phyloP scores from a whole-genome alignment of 805 yeast species.

The Barnettozyma pratensis region DNA sequence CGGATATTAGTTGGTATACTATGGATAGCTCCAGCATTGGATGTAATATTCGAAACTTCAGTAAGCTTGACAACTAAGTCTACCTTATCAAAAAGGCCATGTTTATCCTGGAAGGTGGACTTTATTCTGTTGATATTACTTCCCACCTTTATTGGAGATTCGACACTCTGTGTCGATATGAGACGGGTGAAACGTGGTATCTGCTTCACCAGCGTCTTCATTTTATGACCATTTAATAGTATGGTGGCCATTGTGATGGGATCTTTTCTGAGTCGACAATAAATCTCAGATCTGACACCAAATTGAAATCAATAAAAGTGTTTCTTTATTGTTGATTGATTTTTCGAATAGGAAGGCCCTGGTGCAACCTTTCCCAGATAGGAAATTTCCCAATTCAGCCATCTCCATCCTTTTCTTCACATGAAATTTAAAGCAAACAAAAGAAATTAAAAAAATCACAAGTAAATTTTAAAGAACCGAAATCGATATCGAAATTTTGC shows the following conservation, averaged over 20 bases:
- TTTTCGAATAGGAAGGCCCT: not conserved
- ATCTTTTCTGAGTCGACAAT: no score
- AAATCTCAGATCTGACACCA: no score
- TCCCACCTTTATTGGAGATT: not conserved
- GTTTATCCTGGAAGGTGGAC: slow-evolving; percentile 19
- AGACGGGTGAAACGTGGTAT: not conserved
- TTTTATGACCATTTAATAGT: no score
- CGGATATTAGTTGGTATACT: slow-evolving; percentile 9
- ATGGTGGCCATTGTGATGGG: no score
- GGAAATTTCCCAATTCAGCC: not conserved
- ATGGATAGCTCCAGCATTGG: no score
- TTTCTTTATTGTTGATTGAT: no score
- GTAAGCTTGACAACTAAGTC: slow-evolving; percentile 14
- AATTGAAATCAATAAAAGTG: no score
- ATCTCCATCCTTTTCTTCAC: not conserved
- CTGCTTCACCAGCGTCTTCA: not conserved
- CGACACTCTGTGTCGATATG: not conserved
- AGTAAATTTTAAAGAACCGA: not conserved
- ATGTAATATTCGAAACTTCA: not conserved
- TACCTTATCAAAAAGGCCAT: slow-evolving; percentile 24
- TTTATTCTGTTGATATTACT: slow-evolving; percentile 11
- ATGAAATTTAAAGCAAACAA: not conserved
- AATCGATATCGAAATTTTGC: no score
- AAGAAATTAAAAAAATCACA: not conserved
- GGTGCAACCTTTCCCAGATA: not conserved